A percentile compares a stretch with the other conserved stretches of the same genome.
Evolutionary conservation across 768 basidiomycete species (phyloP).

Genomic region (Naganishia kalamii): DNA sequence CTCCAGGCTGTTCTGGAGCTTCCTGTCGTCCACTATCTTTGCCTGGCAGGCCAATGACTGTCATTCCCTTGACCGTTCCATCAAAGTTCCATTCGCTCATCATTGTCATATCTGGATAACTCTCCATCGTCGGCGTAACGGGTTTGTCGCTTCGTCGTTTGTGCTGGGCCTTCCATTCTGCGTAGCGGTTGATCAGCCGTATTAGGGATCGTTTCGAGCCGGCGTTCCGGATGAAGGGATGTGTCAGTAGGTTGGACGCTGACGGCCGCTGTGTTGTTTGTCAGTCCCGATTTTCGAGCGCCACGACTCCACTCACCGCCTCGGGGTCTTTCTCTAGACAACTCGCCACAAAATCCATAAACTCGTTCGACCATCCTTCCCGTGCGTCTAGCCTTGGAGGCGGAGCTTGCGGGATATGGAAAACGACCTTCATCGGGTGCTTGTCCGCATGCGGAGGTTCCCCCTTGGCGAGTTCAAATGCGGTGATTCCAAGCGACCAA

Average conservation of each 20-base stretch:
- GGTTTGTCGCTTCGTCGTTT: slow-evolving; percentile 33
- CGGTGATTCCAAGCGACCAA: slow-evolving; percentile 97
- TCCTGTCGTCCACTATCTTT: slow-evolving; percentile 54
- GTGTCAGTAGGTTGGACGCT: slow-evolving; percentile 85
- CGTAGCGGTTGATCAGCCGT: slow-evolving; percentile 80
- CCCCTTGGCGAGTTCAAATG: slow-evolving; percentile 95
- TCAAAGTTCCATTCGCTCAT: slow-evolving; percentile 96
- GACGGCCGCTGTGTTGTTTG: slow-evolving; percentile 62
- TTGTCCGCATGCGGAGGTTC: slow-evolving; percentile 85
- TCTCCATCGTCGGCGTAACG: slow-evolving; percentile 34
- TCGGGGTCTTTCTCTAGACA: slow-evolving; percentile 88
- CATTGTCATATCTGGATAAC: slow-evolving; percentile 55
- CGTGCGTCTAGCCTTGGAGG: slow-evolving; percentile 81
- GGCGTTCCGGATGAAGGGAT: slow-evolving; percentile 82
- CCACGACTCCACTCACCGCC: background rate
- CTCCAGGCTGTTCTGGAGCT: slow-evolving; percentile 2
- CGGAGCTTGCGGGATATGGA: slow-evolving; percentile 94
- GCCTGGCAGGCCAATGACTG: slow-evolving; percentile 56
- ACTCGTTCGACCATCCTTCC: slow-evolving; percentile 76
- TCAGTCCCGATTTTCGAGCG: background rate
- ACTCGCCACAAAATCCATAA: slow-evolving; percentile 84
- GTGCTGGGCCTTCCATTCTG: slow-evolving; percentile 64
- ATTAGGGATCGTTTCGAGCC: slow-evolving; percentile 74
- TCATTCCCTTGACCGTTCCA: slow-evolving; percentile 42
- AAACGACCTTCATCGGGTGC: slow-evolving; percentile 96